Evolutionary conservation across 768 basidiomycete genomes (phyloP).

Genomic region (Trametes elegans): DNA sequence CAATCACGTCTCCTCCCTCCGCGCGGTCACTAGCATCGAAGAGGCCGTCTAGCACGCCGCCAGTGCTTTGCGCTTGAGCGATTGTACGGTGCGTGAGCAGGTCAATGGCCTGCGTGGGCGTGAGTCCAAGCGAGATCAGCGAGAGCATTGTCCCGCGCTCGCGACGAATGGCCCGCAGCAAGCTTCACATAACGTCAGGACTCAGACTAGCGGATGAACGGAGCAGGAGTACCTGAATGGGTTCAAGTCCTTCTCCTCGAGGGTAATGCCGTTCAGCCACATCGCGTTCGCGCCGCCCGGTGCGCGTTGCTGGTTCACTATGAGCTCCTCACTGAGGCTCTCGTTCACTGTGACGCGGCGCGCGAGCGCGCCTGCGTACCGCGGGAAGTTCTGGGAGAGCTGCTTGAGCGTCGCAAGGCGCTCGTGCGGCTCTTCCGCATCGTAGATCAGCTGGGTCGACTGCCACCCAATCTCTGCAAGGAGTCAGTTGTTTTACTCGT

Average conservation of each 20-base stretch:
- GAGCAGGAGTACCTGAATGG: conserved; percentile 53
- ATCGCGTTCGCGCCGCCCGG: conserved; percentile 54
- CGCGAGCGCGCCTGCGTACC: conserved; percentile 72
- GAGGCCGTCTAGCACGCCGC: conserved; percentile 61
- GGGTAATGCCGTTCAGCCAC: conserved; percentile 78
- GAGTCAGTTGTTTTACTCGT: neutral
- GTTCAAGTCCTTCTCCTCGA: conserved; percentile 64
- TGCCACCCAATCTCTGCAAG: conserved; percentile 62
- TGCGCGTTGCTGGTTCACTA: conserved; percentile 52
- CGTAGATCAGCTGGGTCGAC: conserved; percentile 70
- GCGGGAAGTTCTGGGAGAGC: conserved; percentile 87
- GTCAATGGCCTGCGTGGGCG: conserved; percentile 63
- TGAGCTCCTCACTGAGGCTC: conserved; percentile 53
- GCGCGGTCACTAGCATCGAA: conserved; percentile 87
- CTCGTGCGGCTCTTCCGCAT: conserved; percentile 40
- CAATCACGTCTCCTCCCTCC: conserved; percentile 72
- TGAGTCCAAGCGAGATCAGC: conserved; percentile 61
- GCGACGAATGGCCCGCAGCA: conserved; percentile 69
- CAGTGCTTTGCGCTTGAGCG: conserved; percentile 46
- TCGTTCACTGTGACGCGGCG: conserved; percentile 60
- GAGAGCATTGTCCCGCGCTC: conserved; percentile 64
- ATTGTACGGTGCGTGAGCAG: conserved; percentile 67
- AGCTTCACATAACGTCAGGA: conserved; percentile 32
- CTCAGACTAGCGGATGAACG: neutral
- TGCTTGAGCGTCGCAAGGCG: conserved; percentile 53